These are phyloP conservation scores for Xenosphaeropsis pyriputrescens DNA, from an alignment of 2,329 filamentous ascomycete genomes.

Conservation along the genomic window DNA sequence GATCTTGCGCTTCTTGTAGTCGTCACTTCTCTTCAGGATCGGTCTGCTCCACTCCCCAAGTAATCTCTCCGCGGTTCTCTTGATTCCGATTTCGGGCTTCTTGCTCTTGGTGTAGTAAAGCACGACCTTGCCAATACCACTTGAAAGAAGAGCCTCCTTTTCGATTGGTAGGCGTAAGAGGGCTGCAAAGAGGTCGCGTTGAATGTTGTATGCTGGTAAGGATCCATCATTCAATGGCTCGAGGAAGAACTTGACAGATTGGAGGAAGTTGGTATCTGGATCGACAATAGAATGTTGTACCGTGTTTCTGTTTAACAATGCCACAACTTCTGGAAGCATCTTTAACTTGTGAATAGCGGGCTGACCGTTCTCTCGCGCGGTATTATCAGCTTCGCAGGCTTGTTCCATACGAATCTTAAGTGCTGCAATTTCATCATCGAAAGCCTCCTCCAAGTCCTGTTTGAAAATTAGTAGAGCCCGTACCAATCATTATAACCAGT, in stretches of 20 bases:
- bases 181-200: conserved; percentile 80
- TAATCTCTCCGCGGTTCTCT: conserved; percentile 84
- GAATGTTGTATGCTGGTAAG: conserved; percentile 91
- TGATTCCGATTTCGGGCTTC: conserved; percentile 75
- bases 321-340: conserved; percentile 80
- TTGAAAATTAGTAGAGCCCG: not conserved
- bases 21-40: conserved; percentile 84
- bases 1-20: conserved; percentile 74
- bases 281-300: conserved; percentile 76
- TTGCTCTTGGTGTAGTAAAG: conserved; percentile 96
- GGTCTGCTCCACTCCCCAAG: conserved; percentile 91
- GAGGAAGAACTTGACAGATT: conserved; percentile 92
- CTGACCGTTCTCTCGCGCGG: conserved; percentile 62
- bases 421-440: conserved; percentile 77
- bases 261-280: conserved; percentile 87
- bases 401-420: conserved; percentile 84
- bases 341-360: conserved; percentile 88
- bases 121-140: conserved; percentile 89
- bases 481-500: not conserved
- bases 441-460: conserved; percentile 77
- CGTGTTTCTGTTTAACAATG: conserved; percentile 78
- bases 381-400: conserved; percentile 76
- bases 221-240: conserved; percentile 91
- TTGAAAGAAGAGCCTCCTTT: conserved; percentile 80
- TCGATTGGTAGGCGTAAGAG: conserved; percentile 72